Evolutionary conservation across 148 eudicot species (phyloP).

Genomic region (Cornus suecica): DNA sequence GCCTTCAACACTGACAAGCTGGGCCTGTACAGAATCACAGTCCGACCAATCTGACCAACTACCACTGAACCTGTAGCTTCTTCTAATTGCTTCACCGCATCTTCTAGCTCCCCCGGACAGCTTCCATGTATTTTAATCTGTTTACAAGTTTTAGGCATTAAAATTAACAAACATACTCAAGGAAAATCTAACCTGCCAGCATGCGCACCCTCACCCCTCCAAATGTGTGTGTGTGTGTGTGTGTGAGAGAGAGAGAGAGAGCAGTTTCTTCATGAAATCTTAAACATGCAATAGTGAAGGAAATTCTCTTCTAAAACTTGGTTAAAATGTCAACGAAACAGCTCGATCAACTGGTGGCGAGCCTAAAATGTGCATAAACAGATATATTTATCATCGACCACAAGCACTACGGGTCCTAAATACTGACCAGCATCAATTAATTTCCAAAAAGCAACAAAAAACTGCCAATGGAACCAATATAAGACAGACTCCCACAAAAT

Average conservation of each 20-base stretch:
- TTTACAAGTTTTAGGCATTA: slow-evolving; percentile 3
- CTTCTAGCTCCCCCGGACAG: slow-evolving; percentile 76
- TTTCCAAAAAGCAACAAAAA: not conserved
- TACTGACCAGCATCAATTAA: not conserved
- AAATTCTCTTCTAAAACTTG: not conserved
- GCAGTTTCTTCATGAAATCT: not conserved
- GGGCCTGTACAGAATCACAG: slow-evolving; percentile 89
- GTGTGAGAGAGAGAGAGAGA: not conserved
- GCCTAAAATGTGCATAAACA: not conserved
- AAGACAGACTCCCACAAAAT: not conserved
- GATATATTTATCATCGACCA: too few relatives aligned
- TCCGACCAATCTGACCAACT: slow-evolving; percentile 80
- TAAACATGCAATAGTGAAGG: not conserved
- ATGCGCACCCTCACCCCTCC: not conserved
- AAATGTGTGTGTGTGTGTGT: not conserved
- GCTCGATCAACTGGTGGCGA: not conserved
- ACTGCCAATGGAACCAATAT: not conserved
- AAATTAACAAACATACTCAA: not conserved
- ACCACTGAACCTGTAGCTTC: slow-evolving; percentile 65
- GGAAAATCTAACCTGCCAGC: not conserved
- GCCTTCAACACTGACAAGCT: slow-evolving; percentile 73
- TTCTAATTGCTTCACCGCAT: slow-evolving; percentile 65
- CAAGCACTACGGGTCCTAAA: not conserved
- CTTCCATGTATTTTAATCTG: slow-evolving; percentile 78
- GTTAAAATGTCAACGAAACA: not conserved